These are phyloP conservation scores for Starmera pachycereana DNA, from an alignment of 805 yeast genomes.

Conservation along the genomic window DNA sequence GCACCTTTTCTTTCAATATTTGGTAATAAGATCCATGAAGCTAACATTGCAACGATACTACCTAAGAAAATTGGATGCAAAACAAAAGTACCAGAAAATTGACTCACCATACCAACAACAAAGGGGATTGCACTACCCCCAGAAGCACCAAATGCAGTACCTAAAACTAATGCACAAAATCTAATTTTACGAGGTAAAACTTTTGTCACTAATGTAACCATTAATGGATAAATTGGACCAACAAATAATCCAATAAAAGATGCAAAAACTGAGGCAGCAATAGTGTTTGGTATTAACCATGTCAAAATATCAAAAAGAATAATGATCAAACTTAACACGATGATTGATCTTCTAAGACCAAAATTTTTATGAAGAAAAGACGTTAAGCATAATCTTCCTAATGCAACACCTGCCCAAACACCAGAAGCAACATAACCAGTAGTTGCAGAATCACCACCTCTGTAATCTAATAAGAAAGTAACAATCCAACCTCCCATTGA, in stretches of 20 bases:
- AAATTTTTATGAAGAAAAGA: slow-evolving; percentile 24
- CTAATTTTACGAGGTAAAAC: slow-evolving; percentile 42
- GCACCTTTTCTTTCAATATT: slow-evolving; percentile 26
- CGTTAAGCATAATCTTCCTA: slow-evolving; percentile 45
- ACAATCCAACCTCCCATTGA: slow-evolving; percentile 58
- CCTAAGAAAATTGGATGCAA: slow-evolving; percentile 38
- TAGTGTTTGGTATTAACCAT: slow-evolving; percentile 37
- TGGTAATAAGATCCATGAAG: slow-evolving; percentile 33
- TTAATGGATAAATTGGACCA: slow-evolving; percentile 50
- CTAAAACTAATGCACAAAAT: slow-evolving; percentile 37
- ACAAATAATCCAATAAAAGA: slow-evolving; percentile 40
- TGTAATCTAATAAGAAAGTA: slow-evolving; percentile 42
- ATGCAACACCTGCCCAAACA: slow-evolving; percentile 54
- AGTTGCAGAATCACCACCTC: slow-evolving; percentile 30
- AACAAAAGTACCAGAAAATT: slow-evolving; percentile 35
- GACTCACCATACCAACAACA: slow-evolving; percentile 38
- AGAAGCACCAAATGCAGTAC: slow-evolving; percentile 45
- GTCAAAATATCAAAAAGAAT: slow-evolving; percentile 29
- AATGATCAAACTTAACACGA: slow-evolving; percentile 24
- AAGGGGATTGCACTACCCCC: slow-evolving; percentile 53
- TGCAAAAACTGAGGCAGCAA: slow-evolving; percentile 34
- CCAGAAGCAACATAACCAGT: slow-evolving; percentile 55
- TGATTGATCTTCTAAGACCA: slow-evolving; percentile 37
- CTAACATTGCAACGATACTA: slow-evolving; percentile 23
- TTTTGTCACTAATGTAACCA: slow-evolving; percentile 33